Evolutionary conservation across 2,329 filamentous ascomycete species (phyloP), one percentile per base, ranked within the genome.

Genomic region (Cordyceps cicadae): DNA sequence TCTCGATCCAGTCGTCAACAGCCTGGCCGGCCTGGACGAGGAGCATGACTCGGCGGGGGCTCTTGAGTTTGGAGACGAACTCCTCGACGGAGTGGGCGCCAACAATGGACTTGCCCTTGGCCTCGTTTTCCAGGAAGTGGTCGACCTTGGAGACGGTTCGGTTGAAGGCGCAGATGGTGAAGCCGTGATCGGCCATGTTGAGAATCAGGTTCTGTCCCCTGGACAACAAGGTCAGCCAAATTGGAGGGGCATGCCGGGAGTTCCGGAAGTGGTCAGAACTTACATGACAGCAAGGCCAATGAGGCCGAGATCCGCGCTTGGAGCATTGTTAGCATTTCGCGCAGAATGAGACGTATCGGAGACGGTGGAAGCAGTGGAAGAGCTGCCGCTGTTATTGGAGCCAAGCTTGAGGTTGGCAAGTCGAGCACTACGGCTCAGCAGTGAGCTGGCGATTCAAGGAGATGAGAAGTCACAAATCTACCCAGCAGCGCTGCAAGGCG

Each of bases 1-100:
- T 87, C 85, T 97, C 92, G 73, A 99, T 97, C 88, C 96, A 97
- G 82, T 96, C 90, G 76, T 99, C 94, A 69, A 99, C 94, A 66
- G 94, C 88, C 83, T 94, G 90, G 74, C 94, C 94, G 70, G 94
- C 94, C 89, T 97, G 95, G 80, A 99, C 94, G 69, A 99, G 89
- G 72, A 99, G 86, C 94, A 99, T 99, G 79, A 99, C 86, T 72
- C 92, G 89, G 71, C 94, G 91, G 72, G 94, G 94, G 72, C 85
- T 90, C 90, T 97, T 97, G 76, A 99, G 89, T 86, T 97, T 97
- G 78, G 85, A 79, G 74, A 93, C 86, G 75, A 99, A 97, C 79
- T 99, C 94, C 83, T 96, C 85, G 75, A 91, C 88, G 72, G 87
- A 89, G 81, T 96, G 88, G 70, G 94, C 93, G 76, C 94, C 94